These are phyloP conservation scores for Globisporangium acanthophoron DNA, from an alignment of 352 stramenopile genomes.

Conservation along the genomic window DNA sequence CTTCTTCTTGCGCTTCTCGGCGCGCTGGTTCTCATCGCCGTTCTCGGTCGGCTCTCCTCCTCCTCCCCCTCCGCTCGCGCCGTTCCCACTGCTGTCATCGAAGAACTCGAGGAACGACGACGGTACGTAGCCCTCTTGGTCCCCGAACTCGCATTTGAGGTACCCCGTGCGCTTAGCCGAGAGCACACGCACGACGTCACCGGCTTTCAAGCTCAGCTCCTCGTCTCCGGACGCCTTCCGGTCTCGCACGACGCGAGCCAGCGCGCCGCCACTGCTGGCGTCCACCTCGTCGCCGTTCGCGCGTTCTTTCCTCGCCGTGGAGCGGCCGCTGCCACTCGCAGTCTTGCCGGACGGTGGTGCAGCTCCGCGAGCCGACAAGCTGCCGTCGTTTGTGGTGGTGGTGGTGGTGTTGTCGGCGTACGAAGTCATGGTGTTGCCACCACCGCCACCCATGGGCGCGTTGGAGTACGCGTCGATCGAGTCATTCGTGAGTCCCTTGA, in stretches of 20 bases:
- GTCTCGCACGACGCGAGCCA: slow-evolving; percentile 64
- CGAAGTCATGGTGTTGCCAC: slow-evolving; percentile 16
- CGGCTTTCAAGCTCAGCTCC: slow-evolving; percentile 52
- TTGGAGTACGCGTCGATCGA: slow-evolving; percentile 85
- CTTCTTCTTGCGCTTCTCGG: slow-evolving; percentile 52
- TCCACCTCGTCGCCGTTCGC: slow-evolving; percentile 17
- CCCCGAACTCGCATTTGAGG: slow-evolving; percentile 73
- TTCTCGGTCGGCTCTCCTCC: slow-evolving; percentile 7
- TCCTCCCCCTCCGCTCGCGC: slow-evolving; percentile 8
- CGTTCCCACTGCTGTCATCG: slow-evolving; percentile 19
- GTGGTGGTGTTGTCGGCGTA: slow-evolving; percentile 52
- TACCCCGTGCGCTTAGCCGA: slow-evolving; percentile 78
- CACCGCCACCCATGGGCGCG: slow-evolving; percentile 23
- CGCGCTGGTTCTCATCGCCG: slow-evolving; percentile 29
- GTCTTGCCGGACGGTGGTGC: slow-evolving; percentile 14
- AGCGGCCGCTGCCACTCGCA: slow-evolving; percentile 14
- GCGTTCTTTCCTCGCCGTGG: slow-evolving; percentile 12
- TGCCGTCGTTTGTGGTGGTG: slow-evolving; percentile 21
- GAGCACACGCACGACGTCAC: slow-evolving; percentile 69
- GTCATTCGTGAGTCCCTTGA: slow-evolving; percentile 79
- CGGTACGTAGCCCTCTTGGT: slow-evolving; percentile 69
- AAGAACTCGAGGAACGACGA: slow-evolving; percentile 84
- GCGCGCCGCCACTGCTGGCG: slow-evolving; percentile 13
- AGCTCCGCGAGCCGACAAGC: slow-evolving; percentile 16
- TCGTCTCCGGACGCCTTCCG: slow-evolving; percentile 74